A percentile compares a stretch with the other conserved stretches of the same genome.
Evolutionary conservation across 2,329 filamentous ascomycete species (phyloP).

Genomic region (Zopfia rhizophila): DNA sequence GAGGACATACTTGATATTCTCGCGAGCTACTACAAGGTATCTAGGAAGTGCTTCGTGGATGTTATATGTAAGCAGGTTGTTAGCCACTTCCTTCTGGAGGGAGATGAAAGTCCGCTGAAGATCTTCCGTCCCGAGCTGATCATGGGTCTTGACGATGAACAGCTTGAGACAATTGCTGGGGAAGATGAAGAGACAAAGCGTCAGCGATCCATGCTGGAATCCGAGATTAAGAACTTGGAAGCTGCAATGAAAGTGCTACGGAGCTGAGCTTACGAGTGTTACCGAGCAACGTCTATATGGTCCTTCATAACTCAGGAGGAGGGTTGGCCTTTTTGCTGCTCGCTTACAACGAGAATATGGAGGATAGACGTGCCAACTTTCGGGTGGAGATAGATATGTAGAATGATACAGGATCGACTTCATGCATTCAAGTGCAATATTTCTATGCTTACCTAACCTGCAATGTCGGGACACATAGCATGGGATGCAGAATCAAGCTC

Average conservation of each 20-base stretch:
- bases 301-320: no score
- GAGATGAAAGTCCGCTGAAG: slow-evolving; percentile 47
- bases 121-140: slow-evolving; percentile 20
- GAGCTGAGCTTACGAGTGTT: no score
- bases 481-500: no score
- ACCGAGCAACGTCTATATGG: no score
- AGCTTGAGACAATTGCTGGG: slow-evolving; percentile 28
- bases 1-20: slow-evolving; percentile 69
- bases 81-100: slow-evolving; percentile 64
- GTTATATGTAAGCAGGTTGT: slow-evolving; percentile 68
- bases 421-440: no score
- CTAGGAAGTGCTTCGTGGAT: slow-evolving; percentile 71
- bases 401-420: no score
- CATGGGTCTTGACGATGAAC: slow-evolving; percentile 11
- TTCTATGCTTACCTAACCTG: no score
- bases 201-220: slow-evolving; percentile 12
- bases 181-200: slow-evolving; percentile 16
- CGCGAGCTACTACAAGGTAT: slow-evolving; percentile 69
- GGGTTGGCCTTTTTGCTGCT: no score
- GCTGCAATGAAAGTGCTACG: slow-evolving; percentile 20
- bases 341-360: no score
- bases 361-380: no score
- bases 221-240: slow-evolving; percentile 19
- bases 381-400: no score
- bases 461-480: no score